Evolutionary conservation across 768 basidiomycete species (phyloP), one percentile per base, ranked within the genome.

Genomic region (Mycena galopus): DNA sequence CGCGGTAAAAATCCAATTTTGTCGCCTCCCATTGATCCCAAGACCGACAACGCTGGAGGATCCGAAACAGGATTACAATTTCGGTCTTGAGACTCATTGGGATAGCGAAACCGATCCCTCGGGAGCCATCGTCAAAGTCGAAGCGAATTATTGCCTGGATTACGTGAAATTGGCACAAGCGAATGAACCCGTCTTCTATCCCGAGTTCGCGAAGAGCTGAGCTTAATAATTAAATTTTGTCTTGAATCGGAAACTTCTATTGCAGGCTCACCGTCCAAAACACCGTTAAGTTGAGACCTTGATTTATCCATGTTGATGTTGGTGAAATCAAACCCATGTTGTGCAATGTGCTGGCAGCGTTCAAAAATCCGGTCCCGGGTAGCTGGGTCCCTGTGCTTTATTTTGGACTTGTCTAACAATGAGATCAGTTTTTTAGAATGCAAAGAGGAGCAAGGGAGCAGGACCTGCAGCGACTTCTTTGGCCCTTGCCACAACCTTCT

Each of bases 141-240:
- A 37, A 65, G 1, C 42, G 30, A 12, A 71, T 17, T 1, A 64
- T 56, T 1, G 69, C 69, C 12, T 47, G 27, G 2, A 70, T 30
- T 29, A 70, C 69, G 17, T 70, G 61, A 19, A 69, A 69, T 19
- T 61, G 70, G 53, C 70, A 72, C 5, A 72, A 50, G 2, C 70
- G 65, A 30, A 72, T 30, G 32, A 16, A 65, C 1, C 21, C 32
- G 16, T 33, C 16, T 21, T 47, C 21, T 1, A 61, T 61, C 4
- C 67, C 67, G 2, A 61, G 60, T 32, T 62, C 60, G 1, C 25
- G 16, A 3, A 56, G 50, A 1, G 50, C 67, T 63, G 7, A 10
- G 10, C 21, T n/a, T 3, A 57, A 32, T 2, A 44, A 7, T 44
- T 17, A 5, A 17, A 44, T 44, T 14, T 44, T 21, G 16, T 21